Evolutionary conservation across 441 rosid genomes (phyloP).

Genomic region (Bruguiera hainesii): DNA sequence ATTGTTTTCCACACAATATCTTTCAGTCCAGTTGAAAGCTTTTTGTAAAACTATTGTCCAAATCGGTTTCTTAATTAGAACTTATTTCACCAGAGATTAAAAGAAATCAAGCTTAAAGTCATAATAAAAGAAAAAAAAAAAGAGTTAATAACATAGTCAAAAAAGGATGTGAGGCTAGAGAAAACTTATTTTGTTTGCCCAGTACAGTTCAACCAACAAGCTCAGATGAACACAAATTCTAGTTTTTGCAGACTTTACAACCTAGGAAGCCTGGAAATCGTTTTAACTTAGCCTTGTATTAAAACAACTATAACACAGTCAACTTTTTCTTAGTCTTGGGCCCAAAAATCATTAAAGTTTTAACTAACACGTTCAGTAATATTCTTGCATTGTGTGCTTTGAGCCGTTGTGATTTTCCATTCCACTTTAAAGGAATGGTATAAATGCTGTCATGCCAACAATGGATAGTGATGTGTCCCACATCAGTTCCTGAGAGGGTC

Average conservation of each 20-base stretch:
- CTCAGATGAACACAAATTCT: neutral
- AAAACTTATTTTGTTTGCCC: neutral
- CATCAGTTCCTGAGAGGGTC: too few species aligned
- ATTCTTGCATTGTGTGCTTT: too few species aligned
- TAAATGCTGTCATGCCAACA: too few species aligned
- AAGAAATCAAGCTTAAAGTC: neutral
- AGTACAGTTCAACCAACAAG: neutral
- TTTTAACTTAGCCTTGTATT: neutral
- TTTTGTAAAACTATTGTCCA: conserved; percentile 73
- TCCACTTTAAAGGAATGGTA: neutral
- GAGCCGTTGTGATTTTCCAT: neutral
- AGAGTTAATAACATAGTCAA: neutral
- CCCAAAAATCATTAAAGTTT: neutral
- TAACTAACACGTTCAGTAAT: neutral
- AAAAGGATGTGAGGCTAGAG: neutral
- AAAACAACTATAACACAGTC: neutral
- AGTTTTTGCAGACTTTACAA: neutral
- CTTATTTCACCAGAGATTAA: neutral
- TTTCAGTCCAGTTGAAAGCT: conserved; percentile 80
- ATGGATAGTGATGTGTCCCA: too few species aligned
- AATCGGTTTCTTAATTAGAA: neutral
- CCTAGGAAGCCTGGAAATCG: neutral
- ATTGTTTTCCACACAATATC: conserved; percentile 88
- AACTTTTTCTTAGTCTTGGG: neutral
- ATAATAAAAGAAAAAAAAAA: neutral